Base-by-base conservation (phyloP, 352 stramenopile species). In the Globisporangium canariense region DNA sequence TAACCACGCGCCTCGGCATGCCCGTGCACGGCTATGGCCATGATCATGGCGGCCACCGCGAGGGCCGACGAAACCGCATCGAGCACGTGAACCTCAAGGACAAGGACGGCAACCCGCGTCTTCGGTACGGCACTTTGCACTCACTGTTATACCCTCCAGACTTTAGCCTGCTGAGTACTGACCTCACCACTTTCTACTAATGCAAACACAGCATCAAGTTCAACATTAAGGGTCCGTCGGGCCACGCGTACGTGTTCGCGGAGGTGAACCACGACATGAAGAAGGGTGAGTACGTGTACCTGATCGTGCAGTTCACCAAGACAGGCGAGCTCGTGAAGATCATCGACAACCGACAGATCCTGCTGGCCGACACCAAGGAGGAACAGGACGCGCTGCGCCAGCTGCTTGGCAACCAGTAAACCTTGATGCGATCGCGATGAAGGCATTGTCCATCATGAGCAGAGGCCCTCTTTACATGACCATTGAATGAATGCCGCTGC, bases 51-150 rank as follows among this genome's bases (percentile, higher is more conserved):
- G 88, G 91, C 6, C 83, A 97, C 77, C 91, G 93, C 38, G 95
- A 98, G 71, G 93, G 95, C 54, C 89, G 95, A 69, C 79, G 93
- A 61, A 98, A 98, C 78, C 97, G 97, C 72, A 96, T 98, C 67
- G 95, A 98, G 70, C 82, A 97, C 76, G 97, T 97, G 20, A 84
- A 98, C 69, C 94, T 98, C 62, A 89, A 83, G 47, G 76, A 88
- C 67, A 89, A 93, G 70, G 89, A 97, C 49, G 93, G 85, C 64
- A 90, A 88, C 59, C 80, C 83, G 58, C 84, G 83, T 73, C 80
- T 90, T 50, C 83, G 77, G 72, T 86, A 50, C 45, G 73, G 25
- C 25, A 6, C 70, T 16, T 9, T 65, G 8, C 10, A n/a, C 3
- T 57, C 7, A 10, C 8, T 22, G 13, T 41, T 18, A 34, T 20